Evolutionary conservation across 108 stramenopile species (phyloP), one percentile per base, ranked within the genome.

Genomic region (Asterionellopsis glacialis): DNA sequence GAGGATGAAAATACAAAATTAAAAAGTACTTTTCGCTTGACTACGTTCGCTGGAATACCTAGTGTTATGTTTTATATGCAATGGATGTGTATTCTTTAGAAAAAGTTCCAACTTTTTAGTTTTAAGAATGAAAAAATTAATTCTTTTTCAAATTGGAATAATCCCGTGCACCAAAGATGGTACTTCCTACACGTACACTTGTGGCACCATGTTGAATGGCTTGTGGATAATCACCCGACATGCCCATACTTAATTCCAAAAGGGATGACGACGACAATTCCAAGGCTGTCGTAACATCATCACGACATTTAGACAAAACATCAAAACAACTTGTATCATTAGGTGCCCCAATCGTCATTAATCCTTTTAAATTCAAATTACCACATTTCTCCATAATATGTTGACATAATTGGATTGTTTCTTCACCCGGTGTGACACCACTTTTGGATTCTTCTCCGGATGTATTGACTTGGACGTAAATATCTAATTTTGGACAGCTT

Each of bases 261-360:
- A 60, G 64, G 21, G 63, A 59, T 14, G 67, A 51, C 22, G 80
- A 69, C 51, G 77, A 16, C 14, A 55, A 73, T 18, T 84, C 61
- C 27, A 71, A 67, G 19, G 38, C 75, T 1, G 84, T 69, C 1
- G 67, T 74, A 11, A 82, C 77, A 25, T 79, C 49, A 27, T 78
- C 77, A 11, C 88, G 74, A 57, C 84, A 88, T 42, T 63, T 43
- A 0, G 64, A 72, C 53, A 90, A 71, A 21, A 44, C 60, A 45
- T 96, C 94, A 52, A 96, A 91, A 64, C 91, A 93, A 14, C 76
- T 57, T 26, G 76, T 50, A 67, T 97, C 96, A 0, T 94, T 96
- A 6, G 85, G 84, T 19, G 94, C 93, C 28, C 98, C 98, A 68
- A 99, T 99, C 23, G 97, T 98, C 98, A 99, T 99, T 59, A 99